Evolutionary conservation across 257 asterid genomes (phyloP).

Genomic region (Solanum corneliomulleri): DNA sequence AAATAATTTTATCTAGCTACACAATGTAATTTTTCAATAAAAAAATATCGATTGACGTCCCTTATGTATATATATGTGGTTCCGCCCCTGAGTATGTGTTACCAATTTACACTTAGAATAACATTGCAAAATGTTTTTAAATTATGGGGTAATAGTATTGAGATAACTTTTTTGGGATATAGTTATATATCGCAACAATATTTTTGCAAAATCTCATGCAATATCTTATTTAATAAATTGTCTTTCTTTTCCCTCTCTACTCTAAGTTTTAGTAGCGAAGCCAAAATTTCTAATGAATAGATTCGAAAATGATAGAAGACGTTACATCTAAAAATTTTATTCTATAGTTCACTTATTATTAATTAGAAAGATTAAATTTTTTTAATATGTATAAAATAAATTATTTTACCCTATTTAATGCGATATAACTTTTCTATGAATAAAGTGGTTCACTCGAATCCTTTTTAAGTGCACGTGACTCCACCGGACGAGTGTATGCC

Average conservation of each 20-base stretch:
- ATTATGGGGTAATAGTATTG: no score
- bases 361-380: background rate
- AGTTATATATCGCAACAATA: background rate
- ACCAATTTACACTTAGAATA: background rate
- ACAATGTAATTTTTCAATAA: no score
- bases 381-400: no score
- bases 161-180: no score
- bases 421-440: background rate
- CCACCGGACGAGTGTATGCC: accelerated
- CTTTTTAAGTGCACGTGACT: background rate
- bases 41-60: accelerated
- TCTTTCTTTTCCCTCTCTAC: no score
- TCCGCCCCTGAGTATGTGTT: background rate
- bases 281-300: background rate
- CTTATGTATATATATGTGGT: no score
- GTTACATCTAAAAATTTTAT: background rate
- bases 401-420: background rate
- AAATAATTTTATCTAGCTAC: no score
- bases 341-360: background rate
- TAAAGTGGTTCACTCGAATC: background rate
- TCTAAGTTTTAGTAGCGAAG: background rate
- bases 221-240: background rate
- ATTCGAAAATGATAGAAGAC: no score
- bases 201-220: background rate
- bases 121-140: no score